Base-by-base conservation (phyloP, 306 rosid genomes). In the Inga oerstediana region DNA sequence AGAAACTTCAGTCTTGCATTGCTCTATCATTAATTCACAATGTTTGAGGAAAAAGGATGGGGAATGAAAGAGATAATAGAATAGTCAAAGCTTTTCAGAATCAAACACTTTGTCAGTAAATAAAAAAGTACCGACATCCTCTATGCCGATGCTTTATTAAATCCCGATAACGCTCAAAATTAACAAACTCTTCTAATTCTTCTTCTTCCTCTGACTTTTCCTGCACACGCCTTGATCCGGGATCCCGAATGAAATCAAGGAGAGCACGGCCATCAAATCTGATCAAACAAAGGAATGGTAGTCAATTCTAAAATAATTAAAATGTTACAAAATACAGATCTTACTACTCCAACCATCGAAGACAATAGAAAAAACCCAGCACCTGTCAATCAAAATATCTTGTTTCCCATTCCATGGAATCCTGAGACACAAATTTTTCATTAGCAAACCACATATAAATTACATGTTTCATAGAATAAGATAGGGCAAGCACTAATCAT, bases 121-220 rank as follows among this genome's bases (percentile, higher is more conserved):
- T 83, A 51, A 89, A 93, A 88, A 96, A 92, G 97, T 96, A 96
- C 99, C 98, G 97, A 94, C 98, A 96, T 96, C 99, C 99, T 96
- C 99, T 94, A 88, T 96, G 98, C 78, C 90, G 98, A 92, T 94
- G 98, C 98, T 94, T 96, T 92, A 96, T 84, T 91, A 96, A 96
- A 94, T 96, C 99, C 96, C 98, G 97, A 88, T 92, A 96, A 91
- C 99, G 97, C 98, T 96, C 97, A 96, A 96, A 96, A 91, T 94
- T 96, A 94, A 96, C 99, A 94, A 91, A 94, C 98, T 96, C 99
- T 89, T 94, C 98, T 92, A 96, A 85, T 84, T 96, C 99, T 89
- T 96, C 97, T 86, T 94, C 98, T 83, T 96, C 99, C 72, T 96
- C 98, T 3, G 97, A 85, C 86, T 96, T 91, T 71, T 94, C 94